These are phyloP conservation scores for Vitis hybrid DNA, from an alignment of 177 flowering plant genomes.

Conservation along the genomic window DNA sequence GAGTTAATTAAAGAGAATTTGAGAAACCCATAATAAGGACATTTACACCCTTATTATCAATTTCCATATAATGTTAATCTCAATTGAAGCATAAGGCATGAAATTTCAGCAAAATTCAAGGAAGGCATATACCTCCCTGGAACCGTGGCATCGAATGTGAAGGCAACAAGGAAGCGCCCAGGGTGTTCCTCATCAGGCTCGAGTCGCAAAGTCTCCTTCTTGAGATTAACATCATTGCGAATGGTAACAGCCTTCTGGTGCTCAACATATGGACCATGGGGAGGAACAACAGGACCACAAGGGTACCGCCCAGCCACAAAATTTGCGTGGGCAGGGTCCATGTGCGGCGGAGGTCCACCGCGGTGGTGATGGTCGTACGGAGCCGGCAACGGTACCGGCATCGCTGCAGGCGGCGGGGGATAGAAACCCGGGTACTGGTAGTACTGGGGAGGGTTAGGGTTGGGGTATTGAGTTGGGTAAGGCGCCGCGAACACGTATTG, in stretches of 20 bases:
- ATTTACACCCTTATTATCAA: background rate
- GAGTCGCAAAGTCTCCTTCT: slow-evolving; percentile 82
- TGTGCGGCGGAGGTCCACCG: slow-evolving; percentile 17
- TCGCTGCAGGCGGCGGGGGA: slow-evolving; percentile 46
- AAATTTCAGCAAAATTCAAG: slow-evolving; percentile 4
- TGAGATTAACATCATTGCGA: slow-evolving; percentile 83
- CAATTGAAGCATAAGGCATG: background rate
- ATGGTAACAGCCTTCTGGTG: slow-evolving; percentile 96
- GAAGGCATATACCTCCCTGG: slow-evolving; percentile 59
- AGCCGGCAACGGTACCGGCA: slow-evolving; percentile 60
- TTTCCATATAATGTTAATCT: background rate
- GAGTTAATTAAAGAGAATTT: background rate
- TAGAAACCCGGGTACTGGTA: slow-evolving; percentile 67
- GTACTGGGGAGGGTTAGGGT: slow-evolving; percentile 53
- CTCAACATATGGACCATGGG: slow-evolving; percentile 67
- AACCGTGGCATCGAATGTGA: slow-evolving; percentile 92
- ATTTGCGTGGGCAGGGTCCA: slow-evolving; percentile 31
- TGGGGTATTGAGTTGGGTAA: slow-evolving; percentile 60
- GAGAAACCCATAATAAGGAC: background rate
- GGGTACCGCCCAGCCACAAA: slow-evolving; percentile 60
- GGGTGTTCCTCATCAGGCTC: slow-evolving; percentile 81
- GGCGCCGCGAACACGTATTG: slow-evolving; percentile 84
- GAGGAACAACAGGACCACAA: slow-evolving; percentile 43
- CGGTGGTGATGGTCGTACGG: slow-evolving; percentile 75
- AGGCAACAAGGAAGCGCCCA: slow-evolving; percentile 67